Conservation (phyloP, 805 yeast species). For the Hanseniaspora thailandica region DNA sequence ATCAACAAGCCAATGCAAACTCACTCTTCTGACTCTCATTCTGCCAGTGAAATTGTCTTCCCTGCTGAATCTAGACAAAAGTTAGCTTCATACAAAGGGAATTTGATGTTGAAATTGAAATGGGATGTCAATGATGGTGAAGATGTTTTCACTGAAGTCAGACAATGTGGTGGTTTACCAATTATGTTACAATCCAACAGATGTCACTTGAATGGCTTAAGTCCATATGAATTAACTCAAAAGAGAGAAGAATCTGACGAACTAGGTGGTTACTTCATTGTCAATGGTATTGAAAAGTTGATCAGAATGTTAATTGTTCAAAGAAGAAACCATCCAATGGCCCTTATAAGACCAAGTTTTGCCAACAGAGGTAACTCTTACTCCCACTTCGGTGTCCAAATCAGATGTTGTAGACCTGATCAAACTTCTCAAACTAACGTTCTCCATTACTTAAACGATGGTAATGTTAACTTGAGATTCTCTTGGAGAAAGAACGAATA, state of each 20-base stretch:
- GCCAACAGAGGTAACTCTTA: conserved; percentile 88
- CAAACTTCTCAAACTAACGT: conserved; percentile 97
- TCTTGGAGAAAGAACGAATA: conserved; percentile 96
- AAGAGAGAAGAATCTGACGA: conserved; percentile 88
- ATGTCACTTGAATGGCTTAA: conserved; percentile 75
- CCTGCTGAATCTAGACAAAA: conserved; percentile 90
- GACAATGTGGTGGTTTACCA: conserved; percentile 88
- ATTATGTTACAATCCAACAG: conserved; percentile 82
- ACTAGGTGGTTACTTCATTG: conserved; percentile 89
- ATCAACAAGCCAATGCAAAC: conserved; percentile 58
- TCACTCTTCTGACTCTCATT: conserved; percentile 35
- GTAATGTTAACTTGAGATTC: conserved; percentile 91
- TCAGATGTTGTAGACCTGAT: conserved; percentile 88
- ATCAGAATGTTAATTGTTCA: conserved; percentile 96
- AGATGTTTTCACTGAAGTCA: conserved; percentile 54
- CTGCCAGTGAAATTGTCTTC: conserved; percentile 62
- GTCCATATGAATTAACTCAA: conserved; percentile 70
- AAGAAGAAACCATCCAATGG: conserved; percentile 97
- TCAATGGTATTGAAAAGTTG: conserved; percentile 92
- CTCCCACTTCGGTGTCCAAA: conserved; percentile 82
- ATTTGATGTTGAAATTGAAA: conserved; percentile 61
- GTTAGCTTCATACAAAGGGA: conserved; percentile 68
- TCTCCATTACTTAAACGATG: conserved; percentile 88
- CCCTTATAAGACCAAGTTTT: conserved; percentile 87
- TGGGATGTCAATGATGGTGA: conserved; percentile 88